Evolutionary conservation across 2,329 filamentous ascomycete genomes (phyloP).

Genomic region (Venturia oleaginea): DNA sequence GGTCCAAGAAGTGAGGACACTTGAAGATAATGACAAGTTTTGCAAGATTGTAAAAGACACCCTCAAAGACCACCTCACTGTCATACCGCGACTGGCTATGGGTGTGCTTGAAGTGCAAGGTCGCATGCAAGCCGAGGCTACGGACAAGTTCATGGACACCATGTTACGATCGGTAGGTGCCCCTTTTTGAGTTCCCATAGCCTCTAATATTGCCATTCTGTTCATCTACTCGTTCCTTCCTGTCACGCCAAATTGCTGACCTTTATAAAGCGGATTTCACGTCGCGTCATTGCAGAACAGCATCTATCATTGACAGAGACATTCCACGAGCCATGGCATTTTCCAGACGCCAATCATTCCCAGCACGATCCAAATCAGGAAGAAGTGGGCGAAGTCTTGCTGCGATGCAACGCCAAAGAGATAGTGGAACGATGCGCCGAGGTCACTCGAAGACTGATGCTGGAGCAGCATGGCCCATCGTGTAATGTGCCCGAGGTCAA

Average conservation of each 20-base stretch:
- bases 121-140: slow-evolving; percentile 67
- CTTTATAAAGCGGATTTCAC: slow-evolving; percentile 66
- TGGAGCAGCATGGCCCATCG: slow-evolving; percentile 62
- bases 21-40: slow-evolving; percentile 83
- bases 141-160: slow-evolving; percentile 93
- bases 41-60: slow-evolving; percentile 73
- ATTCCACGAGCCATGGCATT: slow-evolving; percentile 84
- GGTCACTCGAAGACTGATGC: slow-evolving; percentile 65
- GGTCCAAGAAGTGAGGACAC: slow-evolving; percentile 69
- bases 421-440: slow-evolving; percentile 76
- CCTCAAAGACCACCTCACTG: slow-evolving; percentile 70
- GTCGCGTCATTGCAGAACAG: slow-evolving; percentile 94
- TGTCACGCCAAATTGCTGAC: background rate
- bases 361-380: slow-evolving; percentile 57
- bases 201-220: slow-evolving; percentile 5
- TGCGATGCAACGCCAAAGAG: slow-evolving; percentile 84
- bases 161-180: slow-evolving; percentile 70
- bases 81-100: slow-evolving; percentile 91
- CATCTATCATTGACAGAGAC: slow-evolving; percentile 92
- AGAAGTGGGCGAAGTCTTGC: slow-evolving; percentile 90
- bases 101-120: slow-evolving; percentile 85
- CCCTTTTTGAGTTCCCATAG: background rate
- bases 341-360: slow-evolving; percentile 61
- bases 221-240: background rate
- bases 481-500: slow-evolving; percentile 69